Conservation (phyloP, 192 early-diverging fungal species). For the Spinellus fusiger region DNA sequence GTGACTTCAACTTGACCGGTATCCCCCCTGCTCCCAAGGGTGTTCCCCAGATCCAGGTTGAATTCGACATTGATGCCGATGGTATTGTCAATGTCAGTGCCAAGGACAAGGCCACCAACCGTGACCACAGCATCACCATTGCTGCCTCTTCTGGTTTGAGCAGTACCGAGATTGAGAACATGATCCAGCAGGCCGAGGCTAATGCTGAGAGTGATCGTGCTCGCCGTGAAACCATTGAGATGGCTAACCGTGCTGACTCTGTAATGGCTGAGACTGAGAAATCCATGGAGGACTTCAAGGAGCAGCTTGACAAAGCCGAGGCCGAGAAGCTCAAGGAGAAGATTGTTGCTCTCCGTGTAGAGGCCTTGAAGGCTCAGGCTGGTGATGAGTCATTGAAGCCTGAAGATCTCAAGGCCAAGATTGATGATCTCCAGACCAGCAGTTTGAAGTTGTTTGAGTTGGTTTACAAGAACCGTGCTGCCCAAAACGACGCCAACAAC, state of each 20-base stretch:
- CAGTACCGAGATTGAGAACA: conserved; percentile 93
- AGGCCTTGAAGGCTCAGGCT: conserved; percentile 61
- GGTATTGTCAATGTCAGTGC: conserved; percentile 98
- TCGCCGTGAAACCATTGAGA: conserved; percentile 93
- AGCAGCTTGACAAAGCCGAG: conserved; percentile 85
- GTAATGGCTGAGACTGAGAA: conserved; percentile 92
- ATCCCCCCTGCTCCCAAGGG: conserved; percentile 97
- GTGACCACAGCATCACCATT: conserved; percentile 94
- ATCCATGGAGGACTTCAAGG: conserved; percentile 94
- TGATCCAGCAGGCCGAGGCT: conserved; percentile 88
- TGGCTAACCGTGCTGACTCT: conserved; percentile 86
- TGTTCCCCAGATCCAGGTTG: conserved; percentile 95
- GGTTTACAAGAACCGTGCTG: conserved; percentile 81
- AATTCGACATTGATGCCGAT: conserved; percentile 99
- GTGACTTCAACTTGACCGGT: conserved; percentile 93
- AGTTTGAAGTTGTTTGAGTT: conserved; percentile 96
- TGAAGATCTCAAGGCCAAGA: conserved; percentile 87
- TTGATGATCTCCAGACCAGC: conserved; percentile 79
- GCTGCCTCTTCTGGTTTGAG: conserved; percentile 91
- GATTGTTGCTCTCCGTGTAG: conserved; percentile 77
- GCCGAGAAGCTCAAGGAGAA: conserved; percentile 78
- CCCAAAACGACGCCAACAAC: conserved; percentile 11
- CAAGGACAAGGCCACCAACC: conserved; percentile 93
- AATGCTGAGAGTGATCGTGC: conserved; percentile 91
- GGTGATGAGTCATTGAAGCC: conserved; percentile 62